These are phyloP conservation scores for Penicillium sp. DNA, from an alignment of 2,329 filamentous ascomycete genomes.

Conservation along the genomic window DNA sequence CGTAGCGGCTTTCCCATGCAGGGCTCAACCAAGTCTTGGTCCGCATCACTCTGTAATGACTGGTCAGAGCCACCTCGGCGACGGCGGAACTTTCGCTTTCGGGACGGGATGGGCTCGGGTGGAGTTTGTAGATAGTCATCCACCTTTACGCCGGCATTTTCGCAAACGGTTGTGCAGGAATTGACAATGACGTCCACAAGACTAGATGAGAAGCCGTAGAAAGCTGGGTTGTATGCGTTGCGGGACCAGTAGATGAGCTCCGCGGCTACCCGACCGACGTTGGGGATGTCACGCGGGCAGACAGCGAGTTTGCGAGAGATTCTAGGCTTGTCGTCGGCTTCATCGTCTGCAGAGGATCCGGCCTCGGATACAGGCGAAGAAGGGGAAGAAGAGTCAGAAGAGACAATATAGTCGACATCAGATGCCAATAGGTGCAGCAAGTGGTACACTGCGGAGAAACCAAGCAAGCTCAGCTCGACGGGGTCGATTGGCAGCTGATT, in stretches of 20 bases:
- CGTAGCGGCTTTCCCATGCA: conserved; percentile 9
- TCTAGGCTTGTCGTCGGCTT: conserved; percentile 23
- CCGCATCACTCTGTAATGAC: conserved; percentile 18
- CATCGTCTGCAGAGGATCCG: conserved; percentile 29
- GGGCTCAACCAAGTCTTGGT: conserved; percentile 14
- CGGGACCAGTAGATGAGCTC: conserved; percentile 47
- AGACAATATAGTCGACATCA: conserved; percentile 41
- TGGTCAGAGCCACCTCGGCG: conserved; percentile 15
- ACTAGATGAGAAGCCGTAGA: conserved; percentile 41
- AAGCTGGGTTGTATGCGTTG: conserved; percentile 45
- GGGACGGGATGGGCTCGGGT: conserved; percentile 22
- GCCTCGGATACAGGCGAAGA: conserved; percentile 27
- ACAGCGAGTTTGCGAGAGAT: conserved; percentile 10
- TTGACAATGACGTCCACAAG: conserved; percentile 41
- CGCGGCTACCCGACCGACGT: conserved; percentile 39
- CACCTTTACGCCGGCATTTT: conserved; percentile 37
- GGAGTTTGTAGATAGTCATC: conserved; percentile 29
- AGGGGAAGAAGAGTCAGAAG: conserved; percentile 32
- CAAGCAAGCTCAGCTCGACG: conserved; percentile 43
- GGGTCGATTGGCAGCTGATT: conserved; percentile 45
- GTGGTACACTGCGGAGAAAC: conserved; percentile 44
- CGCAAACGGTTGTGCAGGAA: conserved; percentile 39
- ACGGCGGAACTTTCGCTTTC: conserved; percentile 22
- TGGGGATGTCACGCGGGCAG: conserved; percentile 28
- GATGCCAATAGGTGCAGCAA: conserved; percentile 42